These are phyloP conservation scores for Backusella mclennaniae DNA, from an alignment of 192 early-diverging fungal species.

Conservation along the genomic window DNA sequence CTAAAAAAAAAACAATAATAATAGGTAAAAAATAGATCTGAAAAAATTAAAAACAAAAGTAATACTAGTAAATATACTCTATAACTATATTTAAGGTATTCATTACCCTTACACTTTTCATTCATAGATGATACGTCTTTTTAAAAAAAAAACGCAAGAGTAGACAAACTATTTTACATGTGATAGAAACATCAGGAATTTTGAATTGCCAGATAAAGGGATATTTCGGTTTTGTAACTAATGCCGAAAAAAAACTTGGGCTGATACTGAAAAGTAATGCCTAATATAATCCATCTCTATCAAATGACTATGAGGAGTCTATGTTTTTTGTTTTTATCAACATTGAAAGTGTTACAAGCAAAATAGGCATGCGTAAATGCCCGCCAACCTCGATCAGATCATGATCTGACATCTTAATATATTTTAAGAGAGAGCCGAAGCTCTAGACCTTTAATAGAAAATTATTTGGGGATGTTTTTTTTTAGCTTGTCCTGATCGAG, in stretches of 20 bases:
- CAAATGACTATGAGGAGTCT: neutral
- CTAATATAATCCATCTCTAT: neutral
- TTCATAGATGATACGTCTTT: too few relatives aligned
- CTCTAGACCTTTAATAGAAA: slow-evolving; percentile 3
- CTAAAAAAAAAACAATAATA: neutral
- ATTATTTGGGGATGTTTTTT: neutral
- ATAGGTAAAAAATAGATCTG: neutral
- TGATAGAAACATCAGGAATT: neutral
- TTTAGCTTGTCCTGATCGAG: neutral
- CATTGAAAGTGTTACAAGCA: neutral
- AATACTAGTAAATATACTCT: too few relatives aligned
- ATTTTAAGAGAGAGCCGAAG: neutral
- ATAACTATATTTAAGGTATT: too few relatives aligned
- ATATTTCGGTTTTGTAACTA: neutral
- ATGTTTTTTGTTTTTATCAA: neutral
- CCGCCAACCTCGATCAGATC: neutral
- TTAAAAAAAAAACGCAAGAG: neutral
- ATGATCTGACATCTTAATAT: slow-evolving; percentile 4
- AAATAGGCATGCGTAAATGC: neutral
- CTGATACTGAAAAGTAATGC: neutral
- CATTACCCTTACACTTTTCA: too few relatives aligned
- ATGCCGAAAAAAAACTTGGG: neutral
- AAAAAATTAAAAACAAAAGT: neutral
- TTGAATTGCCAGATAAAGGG: neutral
- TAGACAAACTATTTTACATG: neutral